phyloP scores from a whole-genome alignment of 352 stramenopile genomes.

The Lagenidium sp. region DNA sequence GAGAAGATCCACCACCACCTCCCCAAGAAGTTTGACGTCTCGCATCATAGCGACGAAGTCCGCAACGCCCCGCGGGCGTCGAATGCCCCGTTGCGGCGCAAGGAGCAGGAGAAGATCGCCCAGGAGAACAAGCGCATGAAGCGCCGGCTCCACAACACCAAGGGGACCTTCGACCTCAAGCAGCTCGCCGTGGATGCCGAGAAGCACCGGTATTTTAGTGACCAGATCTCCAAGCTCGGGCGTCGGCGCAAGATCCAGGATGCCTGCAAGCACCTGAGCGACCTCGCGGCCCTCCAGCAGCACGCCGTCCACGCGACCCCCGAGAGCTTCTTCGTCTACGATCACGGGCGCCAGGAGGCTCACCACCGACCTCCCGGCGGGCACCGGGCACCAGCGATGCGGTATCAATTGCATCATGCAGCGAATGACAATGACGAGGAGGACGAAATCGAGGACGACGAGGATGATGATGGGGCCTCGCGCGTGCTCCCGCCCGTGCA shows the following conservation, averaged over 20 bases:
- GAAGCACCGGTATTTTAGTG: constrained; percentile 31
- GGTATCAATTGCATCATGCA: too few relatives aligned
- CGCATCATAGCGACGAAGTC: constrained; percentile 32
- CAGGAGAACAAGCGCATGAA: constrained; percentile 40
- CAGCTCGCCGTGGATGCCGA: constrained; percentile 36
- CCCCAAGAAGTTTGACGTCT: constrained; percentile 54
- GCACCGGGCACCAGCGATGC: not conserved
- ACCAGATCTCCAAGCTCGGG: constrained; percentile 46
- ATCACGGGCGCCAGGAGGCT: not conserved
- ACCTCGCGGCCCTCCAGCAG: constrained; percentile 4
- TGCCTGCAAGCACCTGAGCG: constrained; percentile 16
- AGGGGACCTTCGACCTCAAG: constrained; percentile 32
- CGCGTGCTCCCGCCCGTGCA: constrained; percentile 1
- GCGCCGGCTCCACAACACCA: constrained; percentile 23
- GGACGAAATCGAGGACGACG: not conserved
- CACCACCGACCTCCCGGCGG: not conserved
- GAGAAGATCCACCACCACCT: constrained; percentile 45
- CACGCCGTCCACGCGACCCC: not conserved
- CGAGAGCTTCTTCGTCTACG: constrained; percentile 11
- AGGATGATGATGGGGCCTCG: not conserved
- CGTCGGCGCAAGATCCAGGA: constrained; percentile 31
- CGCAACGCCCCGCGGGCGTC: constrained; percentile 23
- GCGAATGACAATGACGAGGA: too few relatives aligned
- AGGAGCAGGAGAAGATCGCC: constrained; percentile 35
- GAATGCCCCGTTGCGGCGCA: constrained; percentile 20